Percentiles rank a stretch among this genome's conserved stretches.
phyloP scores from a whole-genome alignment of 129 eudicot genomes.

The Saposhnikovia divaricata region DNA sequence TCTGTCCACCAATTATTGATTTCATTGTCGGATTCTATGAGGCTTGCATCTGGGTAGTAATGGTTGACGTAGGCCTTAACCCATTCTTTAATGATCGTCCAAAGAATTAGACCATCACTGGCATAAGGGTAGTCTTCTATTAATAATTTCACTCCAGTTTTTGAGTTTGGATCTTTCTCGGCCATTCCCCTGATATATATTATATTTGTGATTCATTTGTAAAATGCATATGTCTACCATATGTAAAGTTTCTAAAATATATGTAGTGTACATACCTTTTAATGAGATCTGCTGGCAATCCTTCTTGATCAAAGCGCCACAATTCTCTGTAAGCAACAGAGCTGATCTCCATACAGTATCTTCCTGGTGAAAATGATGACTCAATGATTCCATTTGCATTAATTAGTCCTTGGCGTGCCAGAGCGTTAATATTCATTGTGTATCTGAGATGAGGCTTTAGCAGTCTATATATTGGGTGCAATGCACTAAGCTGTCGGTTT shows the following conservation, averaged over 20 bases:
- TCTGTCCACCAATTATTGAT: not conserved
- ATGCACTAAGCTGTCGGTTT: constrained; percentile 24
- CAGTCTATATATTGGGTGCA: constrained; percentile 26
- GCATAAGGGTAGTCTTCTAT: constrained; percentile 27
- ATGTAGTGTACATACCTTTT: not conserved
- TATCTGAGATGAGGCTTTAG: constrained; percentile 14
- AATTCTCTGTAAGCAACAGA: constrained; percentile 10
- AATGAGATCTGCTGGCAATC: constrained; percentile 9
- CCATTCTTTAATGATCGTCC: constrained; percentile 9
- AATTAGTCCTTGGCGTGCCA: constrained; percentile 18
- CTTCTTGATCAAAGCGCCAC: not conserved
- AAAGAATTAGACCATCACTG: constrained; percentile 20
- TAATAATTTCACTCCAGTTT: constrained; percentile 15
- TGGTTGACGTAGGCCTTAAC: constrained; percentile 15
- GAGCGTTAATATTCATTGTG: constrained; percentile 19
- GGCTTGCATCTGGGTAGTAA: constrained; percentile 17
- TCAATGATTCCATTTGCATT: constrained; percentile 21
- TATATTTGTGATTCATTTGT: not conserved
- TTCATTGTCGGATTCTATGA: constrained; percentile 8
- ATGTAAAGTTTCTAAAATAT: not conserved
- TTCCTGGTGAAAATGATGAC: constrained; percentile 17
- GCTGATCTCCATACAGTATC: constrained; percentile 11
- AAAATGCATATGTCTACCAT: not conserved
- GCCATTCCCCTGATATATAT: constrained; percentile 14
- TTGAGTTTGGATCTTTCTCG: constrained; percentile 12